Base-by-base conservation (phyloP, 345 rosid species). In the Lumnitzera littorea region DNA sequence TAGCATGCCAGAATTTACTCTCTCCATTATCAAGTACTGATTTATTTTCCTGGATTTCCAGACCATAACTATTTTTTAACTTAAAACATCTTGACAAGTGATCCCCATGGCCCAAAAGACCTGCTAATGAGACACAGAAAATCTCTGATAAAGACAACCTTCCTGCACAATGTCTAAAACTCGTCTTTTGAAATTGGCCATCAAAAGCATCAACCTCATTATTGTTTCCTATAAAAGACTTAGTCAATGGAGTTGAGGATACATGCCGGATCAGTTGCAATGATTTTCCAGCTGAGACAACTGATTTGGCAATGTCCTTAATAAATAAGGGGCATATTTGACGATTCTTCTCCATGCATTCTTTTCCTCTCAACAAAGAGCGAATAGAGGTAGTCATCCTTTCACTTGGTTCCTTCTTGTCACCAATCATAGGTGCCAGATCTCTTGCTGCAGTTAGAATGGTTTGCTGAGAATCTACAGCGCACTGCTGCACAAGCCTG, bases 211-310 rank as follows among this genome's bases (percentile, higher is more conserved):
- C 75, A 70, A 56, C 52, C 13, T 56, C 71, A 57, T 51, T 52
- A 62, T 57, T 69, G 61, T 47, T 72, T 62, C 63, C 71, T 67
- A 70, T 76, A 51, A 67, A 60, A 69, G 75, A 66, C 69, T 53
- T 56, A 62, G 55, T 70, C 15, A 74, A 66, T 54, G 64, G 74
- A 59, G 83, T 67, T 61, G 74, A 60, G 65, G 83, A 81, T 69
- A 83, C 70, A 72, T 84, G 95, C 49, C 77, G 81, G 58, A 88
- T 83, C 73, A 95, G 80, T 78, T 91, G 97, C 79, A 88, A 74
- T 29, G 99, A 95, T 76, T 95, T 95, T 62, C 99, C 99, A 27
- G 96, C 99, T 66, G 96, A 88, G 68, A 95, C 80, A 75, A 91
- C 82, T 46, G 97, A 83, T 66, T 79, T 82, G 58, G 84, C 82